Base-by-base conservation (phyloP, 2,329 filamentous ascomycete genomes). In the Arthrobotrys musiformis region DNA sequence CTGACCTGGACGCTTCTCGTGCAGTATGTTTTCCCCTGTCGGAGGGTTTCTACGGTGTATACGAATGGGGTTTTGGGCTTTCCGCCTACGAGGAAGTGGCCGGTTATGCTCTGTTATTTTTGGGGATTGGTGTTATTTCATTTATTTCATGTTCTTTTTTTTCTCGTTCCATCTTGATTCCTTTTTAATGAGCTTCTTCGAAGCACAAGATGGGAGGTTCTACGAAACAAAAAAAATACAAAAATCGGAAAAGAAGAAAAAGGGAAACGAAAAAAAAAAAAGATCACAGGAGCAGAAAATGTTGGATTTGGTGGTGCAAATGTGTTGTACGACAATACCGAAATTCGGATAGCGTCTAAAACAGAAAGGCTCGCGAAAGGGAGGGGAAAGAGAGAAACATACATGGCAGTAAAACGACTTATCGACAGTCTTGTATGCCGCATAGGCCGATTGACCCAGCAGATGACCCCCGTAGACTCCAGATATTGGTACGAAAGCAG, bases 11-110 rank as follows among this genome's bases (percentile, higher is more conserved):
- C 86, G 1, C 86, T 82, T 4, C 86, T 81, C 15, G 87, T 88
- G 50, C 83, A 83, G 77, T 89, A 88, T 7, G 84, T 85, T 33
- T 85, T 84, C 9, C 86, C 86, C 1, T 84, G 83, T 24, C 85
- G 83, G 1, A 88, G 79, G 3, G 83, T 82, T 1, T 84, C 83
- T 1, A 88, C 86, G 24, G 85, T 84, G 81, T 88, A 88, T 62
- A 89, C 81, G 79, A 87, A 88, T 1, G 88, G 87, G 1, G 87
- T 85, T 75, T 88, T 86, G 0, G 80, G 72, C 3, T 83, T 81
- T 4, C 86, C 88, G 0, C 83, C 82, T 22, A 85, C 84, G 1
- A 86, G 86, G 80, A 89, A 89, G 79, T 85, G 87, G 7, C 87
- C 88, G 79, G 88, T 86, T 22, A 89, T 54, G 30, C 73, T 77